phyloP scores from a whole-genome alignment of 2,329 filamentous ascomycete genomes.

The Colletotrichum zoysiae region DNA sequence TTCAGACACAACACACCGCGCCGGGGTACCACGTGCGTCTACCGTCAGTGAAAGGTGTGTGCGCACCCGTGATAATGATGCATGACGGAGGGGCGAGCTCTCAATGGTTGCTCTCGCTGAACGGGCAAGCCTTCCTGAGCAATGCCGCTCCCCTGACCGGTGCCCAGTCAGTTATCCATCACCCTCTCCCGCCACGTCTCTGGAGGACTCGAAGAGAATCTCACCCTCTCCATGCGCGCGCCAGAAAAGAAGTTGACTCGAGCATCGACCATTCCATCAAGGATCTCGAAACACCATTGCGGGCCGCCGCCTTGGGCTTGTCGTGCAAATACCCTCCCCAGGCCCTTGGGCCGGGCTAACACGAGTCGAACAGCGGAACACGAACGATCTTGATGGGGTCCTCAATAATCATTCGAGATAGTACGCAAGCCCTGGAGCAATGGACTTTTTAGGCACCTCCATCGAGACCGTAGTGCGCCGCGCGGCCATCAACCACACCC shows the following conservation, averaged over 20 bases:
- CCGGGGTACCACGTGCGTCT: slow-evolving; percentile 20
- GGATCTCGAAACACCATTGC: slow-evolving; percentile 17
- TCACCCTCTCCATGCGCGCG: background rate
- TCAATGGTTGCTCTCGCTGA: background rate
- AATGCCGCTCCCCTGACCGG: background rate
- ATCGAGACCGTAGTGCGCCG: slow-evolving; percentile 10
- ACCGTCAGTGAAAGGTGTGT: background rate
- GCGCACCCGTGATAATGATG: slow-evolving; percentile 7
- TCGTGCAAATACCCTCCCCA: background rate
- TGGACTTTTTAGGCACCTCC: background rate
- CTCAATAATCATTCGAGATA: slow-evolving; percentile 19
- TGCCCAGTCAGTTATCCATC: slow-evolving; percentile 12
- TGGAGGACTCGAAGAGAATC: background rate
- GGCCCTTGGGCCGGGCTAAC: slow-evolving; percentile 6
- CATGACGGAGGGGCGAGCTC: slow-evolving; percentile 14
- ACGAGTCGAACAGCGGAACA: background rate
- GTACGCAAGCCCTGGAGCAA: slow-evolving; percentile 18
- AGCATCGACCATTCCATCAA: slow-evolving; percentile 17
- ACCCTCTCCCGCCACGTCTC: background rate
- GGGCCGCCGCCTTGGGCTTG: slow-evolving; percentile 4
- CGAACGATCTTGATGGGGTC: slow-evolving; percentile 22
- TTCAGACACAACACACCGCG: background rate
- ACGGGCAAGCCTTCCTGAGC: slow-evolving; percentile 7
- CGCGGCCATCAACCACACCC: slow-evolving; percentile 23
- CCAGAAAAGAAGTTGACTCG: background rate